These are phyloP conservation scores for Paramecium tetraurelia DNA, from an alignment of 73 alveolate species.

Conservation along the genomic window DNA sequence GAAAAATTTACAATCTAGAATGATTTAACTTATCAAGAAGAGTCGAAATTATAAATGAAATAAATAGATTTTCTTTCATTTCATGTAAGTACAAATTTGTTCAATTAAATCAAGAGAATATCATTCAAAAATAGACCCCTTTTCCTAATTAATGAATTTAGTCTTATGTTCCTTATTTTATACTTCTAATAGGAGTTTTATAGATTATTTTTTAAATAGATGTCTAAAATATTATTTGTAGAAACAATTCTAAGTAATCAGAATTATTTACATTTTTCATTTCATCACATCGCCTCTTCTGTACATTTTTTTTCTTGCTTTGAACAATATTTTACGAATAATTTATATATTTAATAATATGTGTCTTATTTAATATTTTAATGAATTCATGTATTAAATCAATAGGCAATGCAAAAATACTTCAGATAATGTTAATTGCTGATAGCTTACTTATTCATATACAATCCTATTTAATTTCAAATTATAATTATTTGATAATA, in stretches of 20 bases:
- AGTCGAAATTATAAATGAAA: conserved; percentile 82
- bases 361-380: not conserved
- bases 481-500: not conserved
- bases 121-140: too few relatives aligned
- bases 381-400: not conserved
- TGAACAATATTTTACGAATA: not conserved
- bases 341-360: not conserved
- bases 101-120: too few relatives aligned
- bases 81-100: not conserved
- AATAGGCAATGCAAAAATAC: not conserved
- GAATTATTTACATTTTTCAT: too few relatives aligned
- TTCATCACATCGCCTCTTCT: too few relatives aligned
- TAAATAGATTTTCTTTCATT: conserved; percentile 22
- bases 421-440: not conserved
- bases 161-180: too few relatives aligned
- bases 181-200: too few relatives aligned
- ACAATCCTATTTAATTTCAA: not conserved
- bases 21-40: conserved; percentile 93
- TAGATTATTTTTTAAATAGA: too few relatives aligned
- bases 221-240: too few relatives aligned
- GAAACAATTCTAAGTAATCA: too few relatives aligned
- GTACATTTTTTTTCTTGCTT: too few relatives aligned
- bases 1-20: conserved; percentile 75
- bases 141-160: too few relatives aligned
- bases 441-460: not conserved